Conservation (phyloP, 768 basidiomycete species). For the Hericium coralloides region DNA sequence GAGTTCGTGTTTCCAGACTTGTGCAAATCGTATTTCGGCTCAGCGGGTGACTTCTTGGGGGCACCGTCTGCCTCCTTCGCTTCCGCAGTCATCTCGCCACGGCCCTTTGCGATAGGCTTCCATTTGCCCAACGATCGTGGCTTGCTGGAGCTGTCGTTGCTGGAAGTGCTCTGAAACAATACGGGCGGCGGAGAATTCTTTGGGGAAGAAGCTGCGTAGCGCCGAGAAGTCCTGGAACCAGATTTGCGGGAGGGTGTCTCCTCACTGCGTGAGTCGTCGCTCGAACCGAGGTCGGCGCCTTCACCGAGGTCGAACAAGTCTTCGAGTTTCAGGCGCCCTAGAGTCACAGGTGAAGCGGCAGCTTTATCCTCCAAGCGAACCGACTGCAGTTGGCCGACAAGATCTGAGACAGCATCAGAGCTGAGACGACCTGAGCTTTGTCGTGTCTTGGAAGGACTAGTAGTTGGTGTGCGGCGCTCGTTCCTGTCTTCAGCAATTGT, state of each 20-base stretch:
- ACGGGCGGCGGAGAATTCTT: background rate
- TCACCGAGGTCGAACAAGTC: background rate
- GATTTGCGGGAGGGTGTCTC: no score
- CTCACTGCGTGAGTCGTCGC: background rate
- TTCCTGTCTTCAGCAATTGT: background rate
- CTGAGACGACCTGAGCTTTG: no score
- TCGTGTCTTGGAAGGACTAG: no score
- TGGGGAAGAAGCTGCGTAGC: background rate
- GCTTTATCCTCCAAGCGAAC: background rate
- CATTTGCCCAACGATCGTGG: background rate
- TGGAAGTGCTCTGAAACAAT: background rate
- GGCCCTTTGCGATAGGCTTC: background rate
- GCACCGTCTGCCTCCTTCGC: background rate
- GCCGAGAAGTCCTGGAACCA: background rate
- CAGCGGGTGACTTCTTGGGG: background rate
- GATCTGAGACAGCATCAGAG: background rate
- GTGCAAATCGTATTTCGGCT: background rate
- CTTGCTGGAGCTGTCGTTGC: background rate
- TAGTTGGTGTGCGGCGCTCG: no score
- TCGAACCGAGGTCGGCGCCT: background rate
- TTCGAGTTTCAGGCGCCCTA: background rate
- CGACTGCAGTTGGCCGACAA: background rate
- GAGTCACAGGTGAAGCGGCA: background rate
- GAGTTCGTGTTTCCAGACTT: background rate
- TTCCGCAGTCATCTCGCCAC: no score